These are phyloP conservation scores for Backusella sp. DNA, from an alignment of 192 early-diverging fungal genomes.

Conservation along the genomic window DNA sequence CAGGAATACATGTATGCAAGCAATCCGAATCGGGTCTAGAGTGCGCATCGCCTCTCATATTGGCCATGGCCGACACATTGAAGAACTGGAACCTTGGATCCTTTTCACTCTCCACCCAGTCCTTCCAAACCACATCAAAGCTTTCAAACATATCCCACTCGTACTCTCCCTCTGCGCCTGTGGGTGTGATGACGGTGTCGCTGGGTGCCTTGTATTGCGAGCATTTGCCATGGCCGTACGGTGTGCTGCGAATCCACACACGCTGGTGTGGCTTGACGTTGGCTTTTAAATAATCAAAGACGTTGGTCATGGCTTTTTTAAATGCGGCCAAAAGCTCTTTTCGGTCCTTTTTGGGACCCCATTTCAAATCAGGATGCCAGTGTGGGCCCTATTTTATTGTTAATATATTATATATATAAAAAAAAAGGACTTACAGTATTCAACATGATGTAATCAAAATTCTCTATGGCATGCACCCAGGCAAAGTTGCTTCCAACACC, in stretches of 20 bases:
- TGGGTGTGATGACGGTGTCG: conserved; percentile 10
- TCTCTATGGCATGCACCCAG: conserved; percentile 28
- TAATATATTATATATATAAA: neutral
- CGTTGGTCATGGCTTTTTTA: conserved; percentile 12
- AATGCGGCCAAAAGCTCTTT: conserved; percentile 26
- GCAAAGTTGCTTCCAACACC: conserved; percentile 29
- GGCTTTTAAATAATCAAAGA: conserved; percentile 22
- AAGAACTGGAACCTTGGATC: conserved; percentile 18
- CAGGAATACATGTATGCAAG: conserved; percentile 36
- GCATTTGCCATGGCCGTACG: conserved; percentile 34
- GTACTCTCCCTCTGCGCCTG: conserved; percentile 22
- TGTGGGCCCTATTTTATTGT: conserved; percentile 26
- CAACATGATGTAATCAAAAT: conserved; percentile 33
- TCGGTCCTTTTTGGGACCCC: conserved; percentile 14
- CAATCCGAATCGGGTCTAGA: conserved; percentile 31
- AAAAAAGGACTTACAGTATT: conserved; percentile 24
- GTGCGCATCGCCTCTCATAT: conserved; percentile 34
- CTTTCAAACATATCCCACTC: conserved; percentile 32
- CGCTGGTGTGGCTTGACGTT: conserved; percentile 15
- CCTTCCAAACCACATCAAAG: conserved; percentile 36
- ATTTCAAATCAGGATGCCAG: conserved; percentile 29
- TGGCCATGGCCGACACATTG: conserved; percentile 23
- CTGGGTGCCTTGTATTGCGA: conserved; percentile 29
- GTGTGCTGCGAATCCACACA: conserved; percentile 28
- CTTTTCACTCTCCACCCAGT: conserved; percentile 21